Evolutionary conservation across 73 alveolate species (phyloP).

Genomic region (Paramecium caudatum): DNA sequence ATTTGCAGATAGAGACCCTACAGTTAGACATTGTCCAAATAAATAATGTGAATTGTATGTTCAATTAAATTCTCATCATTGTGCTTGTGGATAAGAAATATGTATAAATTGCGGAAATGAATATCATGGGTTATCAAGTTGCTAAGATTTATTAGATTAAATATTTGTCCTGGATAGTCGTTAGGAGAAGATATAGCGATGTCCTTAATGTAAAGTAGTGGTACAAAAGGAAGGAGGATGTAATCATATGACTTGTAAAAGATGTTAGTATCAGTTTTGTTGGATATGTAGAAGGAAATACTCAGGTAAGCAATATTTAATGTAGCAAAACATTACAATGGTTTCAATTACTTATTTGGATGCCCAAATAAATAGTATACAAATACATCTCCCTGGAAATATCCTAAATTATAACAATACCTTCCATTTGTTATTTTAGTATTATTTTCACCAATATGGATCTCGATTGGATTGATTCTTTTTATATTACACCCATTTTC

Average conservation of each 20-base stretch:
- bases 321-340: constrained; percentile 5
- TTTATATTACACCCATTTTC: constrained; percentile 5
- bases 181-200: not conserved
- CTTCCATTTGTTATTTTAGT: not conserved
- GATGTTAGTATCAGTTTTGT: constrained; percentile 28
- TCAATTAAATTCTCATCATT: not conserved
- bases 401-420: not conserved
- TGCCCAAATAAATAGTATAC: constrained; percentile 38
- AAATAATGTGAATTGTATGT: constrained; percentile 48
- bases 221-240: constrained; percentile 54
- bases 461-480: not conserved
- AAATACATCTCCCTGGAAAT: constrained; percentile 21
- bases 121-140: constrained; percentile 25
- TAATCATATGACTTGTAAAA: constrained; percentile 58
- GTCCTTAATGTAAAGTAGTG: constrained; percentile 35
- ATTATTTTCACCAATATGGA: not conserved
- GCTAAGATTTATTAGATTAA: not conserved
- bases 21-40: constrained; percentile 54
- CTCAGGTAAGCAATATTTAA: not conserved
- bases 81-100: constrained; percentile 30
- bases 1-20: constrained; percentile 11
- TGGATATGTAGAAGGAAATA: constrained; percentile 59
- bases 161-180: not conserved
- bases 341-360: constrained; percentile 16
- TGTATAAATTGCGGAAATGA: constrained; percentile 52